Evolutionary conservation across 1,284 basidiomycete species (phyloP), one percentile per base, ranked within the genome.

Genomic region (Sparassis latifolia): DNA sequence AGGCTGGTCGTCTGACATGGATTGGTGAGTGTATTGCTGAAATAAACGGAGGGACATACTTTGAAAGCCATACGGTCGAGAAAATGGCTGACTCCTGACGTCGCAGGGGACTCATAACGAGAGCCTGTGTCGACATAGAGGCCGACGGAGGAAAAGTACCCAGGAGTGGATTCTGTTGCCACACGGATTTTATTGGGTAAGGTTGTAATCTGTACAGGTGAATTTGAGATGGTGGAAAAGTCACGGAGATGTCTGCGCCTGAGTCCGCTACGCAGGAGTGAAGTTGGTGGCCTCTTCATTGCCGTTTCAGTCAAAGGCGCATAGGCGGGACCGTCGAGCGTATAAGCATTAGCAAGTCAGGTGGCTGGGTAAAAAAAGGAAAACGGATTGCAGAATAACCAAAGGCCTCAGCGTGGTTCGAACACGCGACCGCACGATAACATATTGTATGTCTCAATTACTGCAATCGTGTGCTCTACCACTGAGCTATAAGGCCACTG

Each of bases 1-100:
- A 74, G 71, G 32, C 61, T 66, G 31, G 86, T 88, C 47, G 77
- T 79, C 86, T 87, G 56, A 41, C 38, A 42, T 12, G 49, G 10
- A 10, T 31, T n/a, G 47, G 20, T 33, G 43, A 47, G 32, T 32
- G 47, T 41, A 49, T 48, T 47, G 27, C 33, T 31, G 20, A 42
- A 43, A 51, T n/a, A n/a, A 42, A 45, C 10, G 20, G 10, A 7
- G 5, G 7, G 0, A 67, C 74, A 51, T 55, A 94, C 93, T 80
- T 97, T 97, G 79, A 97, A 98, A 0, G 96, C 95, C 80, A 99
- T 86, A 56, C 94, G 80, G 64, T 98, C 95, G 38, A 97, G 66
- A 62, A 98, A 87, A 76, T 98, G 94, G 56, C 91, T 92, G 4
- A 86, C 84, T 1, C 96, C 96, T 20, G 82, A 84, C 0, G 80